phyloP scores from a whole-genome alignment of 1,284 basidiomycete species.

The Leccinum laetum region DNA sequence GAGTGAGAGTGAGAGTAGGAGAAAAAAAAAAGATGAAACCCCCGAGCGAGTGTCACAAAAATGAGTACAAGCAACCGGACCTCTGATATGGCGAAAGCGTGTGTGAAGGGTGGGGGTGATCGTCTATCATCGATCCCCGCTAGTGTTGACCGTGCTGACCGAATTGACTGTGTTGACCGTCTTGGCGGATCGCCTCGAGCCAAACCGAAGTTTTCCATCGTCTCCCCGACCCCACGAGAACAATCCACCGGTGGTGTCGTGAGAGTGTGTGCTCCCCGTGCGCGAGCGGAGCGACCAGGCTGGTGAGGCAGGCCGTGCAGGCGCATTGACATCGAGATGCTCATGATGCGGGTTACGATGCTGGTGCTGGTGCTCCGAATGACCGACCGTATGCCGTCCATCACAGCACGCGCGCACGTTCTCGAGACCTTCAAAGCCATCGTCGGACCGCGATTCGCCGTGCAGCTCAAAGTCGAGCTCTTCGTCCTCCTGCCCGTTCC shows the following conservation, averaged over 20 bases:
- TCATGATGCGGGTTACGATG: slow-evolving; percentile 56
- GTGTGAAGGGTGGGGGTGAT: neutral
- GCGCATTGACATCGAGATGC: slow-evolving; percentile 48
- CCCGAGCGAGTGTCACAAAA: neutral
- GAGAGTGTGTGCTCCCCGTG: slow-evolving; percentile 66
- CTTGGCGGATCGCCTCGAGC: slow-evolving; percentile 64
- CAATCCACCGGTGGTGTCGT: slow-evolving; percentile 52
- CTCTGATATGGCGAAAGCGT: neutral
- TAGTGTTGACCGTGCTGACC: slow-evolving; percentile 13
- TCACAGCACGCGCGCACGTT: slow-evolving; percentile 96
- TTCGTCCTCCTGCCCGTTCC: slow-evolving; percentile 46
- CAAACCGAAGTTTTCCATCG: slow-evolving; percentile 64
- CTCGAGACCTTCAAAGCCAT: slow-evolving; percentile 91
- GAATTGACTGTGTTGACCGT: slow-evolving; percentile 37
- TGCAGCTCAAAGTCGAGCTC: slow-evolving; percentile 85
- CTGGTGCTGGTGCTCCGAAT: slow-evolving; percentile 40
- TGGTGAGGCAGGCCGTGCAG: slow-evolving; percentile 66
- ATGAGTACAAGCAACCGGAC: slow-evolving; percentile 8
- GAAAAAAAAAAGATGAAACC: neutral
- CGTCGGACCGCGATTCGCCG: slow-evolving; percentile 73
- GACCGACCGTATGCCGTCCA: slow-evolving; percentile 82
- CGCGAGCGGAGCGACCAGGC: slow-evolving; percentile 82
- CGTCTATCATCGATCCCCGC: slow-evolving; percentile 25
- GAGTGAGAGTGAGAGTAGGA: neutral
- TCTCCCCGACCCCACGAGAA: slow-evolving; percentile 64